Evolutionary conservation across 768 basidiomycete genomes (phyloP).

Genomic region (Boletus tylopilopsis): DNA sequence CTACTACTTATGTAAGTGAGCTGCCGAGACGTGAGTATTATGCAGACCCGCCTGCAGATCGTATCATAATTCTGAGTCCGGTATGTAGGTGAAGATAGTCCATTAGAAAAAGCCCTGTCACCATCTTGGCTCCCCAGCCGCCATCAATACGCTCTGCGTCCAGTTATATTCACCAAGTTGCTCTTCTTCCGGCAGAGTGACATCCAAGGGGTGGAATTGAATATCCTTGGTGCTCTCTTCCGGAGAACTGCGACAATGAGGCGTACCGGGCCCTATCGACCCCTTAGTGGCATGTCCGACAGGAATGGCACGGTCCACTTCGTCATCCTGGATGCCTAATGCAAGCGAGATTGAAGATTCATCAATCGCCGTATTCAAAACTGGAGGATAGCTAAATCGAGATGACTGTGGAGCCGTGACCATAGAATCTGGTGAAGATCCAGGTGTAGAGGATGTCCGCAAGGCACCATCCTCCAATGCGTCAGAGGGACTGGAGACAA

Average conservation of each 20-base stretch:
- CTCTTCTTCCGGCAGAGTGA: constrained; percentile 35
- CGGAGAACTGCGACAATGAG: constrained; percentile 15
- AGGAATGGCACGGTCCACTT: constrained; percentile 19
- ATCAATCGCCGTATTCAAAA: constrained; percentile 61
- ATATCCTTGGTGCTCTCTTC: constrained; percentile 17
- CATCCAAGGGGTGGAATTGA: constrained; percentile 27
- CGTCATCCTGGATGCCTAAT: constrained; percentile 26
- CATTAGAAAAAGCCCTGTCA: constrained; percentile 13
- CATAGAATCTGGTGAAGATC: constrained; percentile 40
- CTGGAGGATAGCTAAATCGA: constrained; percentile 47
- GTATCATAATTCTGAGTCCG: constrained; percentile 16
- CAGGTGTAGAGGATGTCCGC: constrained; percentile 28
- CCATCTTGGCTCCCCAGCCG: constrained; percentile 51
- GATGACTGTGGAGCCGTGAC: constrained; percentile 57
- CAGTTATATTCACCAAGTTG: constrained; percentile 55
- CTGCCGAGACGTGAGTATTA: constrained; percentile 12
- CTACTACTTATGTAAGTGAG: no score
- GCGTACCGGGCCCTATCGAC: constrained; percentile 9
- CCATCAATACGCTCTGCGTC: constrained; percentile 69
- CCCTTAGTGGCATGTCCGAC: constrained; percentile 14
- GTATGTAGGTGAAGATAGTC: constrained; percentile 13
- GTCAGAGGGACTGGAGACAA: constrained; percentile 6
- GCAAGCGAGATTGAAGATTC: constrained; percentile 44
- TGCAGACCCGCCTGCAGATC: constrained; percentile 33
- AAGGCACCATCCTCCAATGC: constrained; percentile 17